These are phyloP conservation scores for Vicia sativa DNA, from an alignment of 306 rosid species.

Conservation along the genomic window DNA sequence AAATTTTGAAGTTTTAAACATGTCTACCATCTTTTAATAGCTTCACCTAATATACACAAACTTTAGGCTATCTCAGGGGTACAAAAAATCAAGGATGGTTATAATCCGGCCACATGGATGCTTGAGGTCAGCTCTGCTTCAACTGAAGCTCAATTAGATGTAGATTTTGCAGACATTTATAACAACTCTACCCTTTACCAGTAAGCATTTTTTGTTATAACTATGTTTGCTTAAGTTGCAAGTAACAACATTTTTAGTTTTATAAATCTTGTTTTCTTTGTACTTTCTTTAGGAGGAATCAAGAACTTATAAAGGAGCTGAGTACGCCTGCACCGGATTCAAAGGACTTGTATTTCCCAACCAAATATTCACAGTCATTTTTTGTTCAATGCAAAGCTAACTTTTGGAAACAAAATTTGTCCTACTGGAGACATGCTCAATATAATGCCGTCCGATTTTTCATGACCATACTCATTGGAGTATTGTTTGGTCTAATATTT, in stretches of 20 bases:
- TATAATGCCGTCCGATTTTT: slow-evolving; percentile 55
- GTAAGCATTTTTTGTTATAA: slow-evolving; percentile 38
- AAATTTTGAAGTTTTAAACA: background rate
- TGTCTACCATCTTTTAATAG: background rate
- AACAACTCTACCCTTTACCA: slow-evolving; percentile 56
- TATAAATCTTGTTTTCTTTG: slow-evolving; percentile 6
- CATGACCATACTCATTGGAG: slow-evolving; percentile 50
- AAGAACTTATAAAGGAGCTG: slow-evolving; percentile 51
- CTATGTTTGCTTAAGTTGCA: background rate
- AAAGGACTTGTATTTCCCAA: slow-evolving; percentile 63
- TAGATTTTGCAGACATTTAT: slow-evolving; percentile 65
- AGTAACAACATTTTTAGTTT: slow-evolving; percentile 1
- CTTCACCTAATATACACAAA: slow-evolving; percentile 7
- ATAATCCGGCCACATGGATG: slow-evolving; percentile 90
- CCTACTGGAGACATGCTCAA: slow-evolving; percentile 67
- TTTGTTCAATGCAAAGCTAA: slow-evolving; percentile 61
- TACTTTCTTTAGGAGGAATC: slow-evolving; percentile 51
- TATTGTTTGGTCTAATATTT: slow-evolving; percentile 62
- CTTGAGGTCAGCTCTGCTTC: slow-evolving; percentile 58
- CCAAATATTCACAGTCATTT: slow-evolving; percentile 62
- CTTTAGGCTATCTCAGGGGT: slow-evolving; percentile 63
- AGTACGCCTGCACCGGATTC: slow-evolving; percentile 56
- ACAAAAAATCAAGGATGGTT: slow-evolving; percentile 59
- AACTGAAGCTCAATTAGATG: slow-evolving; percentile 51
- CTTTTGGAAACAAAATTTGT: slow-evolving; percentile 56